Base-by-base conservation (phyloP, 2,329 filamentous ascomycete species). In the Fusarium cyanostomum region DNA sequence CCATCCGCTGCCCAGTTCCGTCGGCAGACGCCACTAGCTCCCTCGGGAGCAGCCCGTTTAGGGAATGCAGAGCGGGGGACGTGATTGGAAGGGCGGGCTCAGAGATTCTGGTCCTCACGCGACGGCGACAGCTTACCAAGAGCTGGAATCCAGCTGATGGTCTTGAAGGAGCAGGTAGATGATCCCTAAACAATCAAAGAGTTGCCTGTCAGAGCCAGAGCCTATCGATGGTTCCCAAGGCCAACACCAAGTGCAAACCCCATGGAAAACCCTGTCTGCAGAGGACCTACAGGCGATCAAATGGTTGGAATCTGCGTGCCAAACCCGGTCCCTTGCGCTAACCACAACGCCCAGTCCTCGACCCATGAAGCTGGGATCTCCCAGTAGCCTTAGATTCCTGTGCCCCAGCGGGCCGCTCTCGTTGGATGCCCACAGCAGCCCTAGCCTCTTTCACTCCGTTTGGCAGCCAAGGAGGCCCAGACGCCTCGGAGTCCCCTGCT, bases 31-130 rank as follows among this genome's bases (percentile, higher is more conserved):
- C 64, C 58, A 66, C 67, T 64, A 56, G 64, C 61, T 61, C 48
- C 45, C 54, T 55, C 66, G 66, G 66, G 61, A 69, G 59, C 64
- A 67, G 61, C 67, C 67, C 66, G 67, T 66, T 67, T 63, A 52
- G 60, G 66, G 67, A 69, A 69, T 69, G 66, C 38, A 39, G 27
- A 50, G 52, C 35, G 45, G 37, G 48, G 33, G 15, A 44, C 41
- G 31, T 28, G 43, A 24, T 53, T 56, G 48, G 43, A 38, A 58
- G 48, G 56, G 63, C 55, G 52, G 50, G 42, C 59, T 57, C 39
- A 50, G 42, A 28, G 16, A 39, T 39, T 45, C 31, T 50, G 43
- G 50, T 16, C 26, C 46, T 45, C 56, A 61, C 46, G 46, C 51
- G 51, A 64, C 50, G 50, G 61, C 37, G 46, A 52, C 26, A 28